Percentiles rank a stretch among this genome's conserved stretches.
Conservation (phyloP, 257 asterid species). For the Solanum verrucosum region DNA sequence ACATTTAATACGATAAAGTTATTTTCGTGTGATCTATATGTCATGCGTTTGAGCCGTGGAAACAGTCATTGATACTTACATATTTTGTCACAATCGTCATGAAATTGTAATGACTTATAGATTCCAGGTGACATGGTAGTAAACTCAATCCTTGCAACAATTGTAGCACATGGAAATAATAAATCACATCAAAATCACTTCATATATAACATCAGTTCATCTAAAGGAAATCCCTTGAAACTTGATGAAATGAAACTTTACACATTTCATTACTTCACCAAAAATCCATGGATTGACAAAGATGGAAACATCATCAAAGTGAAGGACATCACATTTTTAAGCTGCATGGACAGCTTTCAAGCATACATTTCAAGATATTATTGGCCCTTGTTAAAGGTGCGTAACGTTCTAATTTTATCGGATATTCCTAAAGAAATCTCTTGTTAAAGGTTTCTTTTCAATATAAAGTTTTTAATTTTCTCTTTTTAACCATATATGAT, state of each 20-base stretch:
- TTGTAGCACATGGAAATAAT: constrained; percentile 10
- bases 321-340: neutral
- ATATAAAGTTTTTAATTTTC: neutral
- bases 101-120: constrained; percentile 8
- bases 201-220: constrained; percentile 48
- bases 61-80: neutral
- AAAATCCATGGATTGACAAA: constrained; percentile 25
- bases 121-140: constrained; percentile 70
- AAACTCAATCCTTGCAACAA: constrained; percentile 33
- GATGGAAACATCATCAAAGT: constrained; percentile 29
- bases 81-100: neutral
- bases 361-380: constrained; percentile 27
- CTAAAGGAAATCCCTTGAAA: constrained; percentile 31
- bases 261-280: constrained; percentile 17
- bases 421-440: fast-evolving
- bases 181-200: neutral
- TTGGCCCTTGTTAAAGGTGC: constrained; percentile 1
- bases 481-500: neutral
- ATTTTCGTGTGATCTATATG: neutral
- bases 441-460: neutral
- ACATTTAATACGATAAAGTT: neutral
- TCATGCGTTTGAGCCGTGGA: neutral
- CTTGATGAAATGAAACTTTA: constrained; percentile 7
- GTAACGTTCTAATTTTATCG: neutral
- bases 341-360: constrained; percentile 35